Evolutionary conservation across 192 early-diverging fungal species (phyloP).

Genomic region (Spinellus fusiger): DNA sequence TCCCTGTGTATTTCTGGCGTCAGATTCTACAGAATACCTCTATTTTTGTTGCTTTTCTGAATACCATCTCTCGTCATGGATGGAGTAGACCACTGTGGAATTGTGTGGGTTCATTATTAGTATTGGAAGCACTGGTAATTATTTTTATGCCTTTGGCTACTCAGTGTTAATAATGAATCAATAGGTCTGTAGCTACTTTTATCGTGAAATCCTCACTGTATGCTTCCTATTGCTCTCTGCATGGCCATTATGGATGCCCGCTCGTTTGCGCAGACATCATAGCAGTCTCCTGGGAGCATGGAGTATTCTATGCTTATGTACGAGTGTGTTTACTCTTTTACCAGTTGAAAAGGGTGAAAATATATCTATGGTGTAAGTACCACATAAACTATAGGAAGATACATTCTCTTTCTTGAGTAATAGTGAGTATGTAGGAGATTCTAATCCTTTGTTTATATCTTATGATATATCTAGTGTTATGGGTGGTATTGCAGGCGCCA

Average conservation of each 20-base stretch:
- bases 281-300: constrained; percentile 51
- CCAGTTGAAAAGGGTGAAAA: constrained; percentile 84
- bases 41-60: constrained; percentile 20
- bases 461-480: constrained; percentile 29
- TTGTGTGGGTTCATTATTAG: constrained; percentile 50
- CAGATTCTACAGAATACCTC: constrained; percentile 40
- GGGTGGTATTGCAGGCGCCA: constrained; percentile 36
- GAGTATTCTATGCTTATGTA: constrained; percentile 59
- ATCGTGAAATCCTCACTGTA: constrained; percentile 58
- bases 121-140: constrained; percentile 75
- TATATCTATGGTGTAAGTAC: constrained; percentile 55
- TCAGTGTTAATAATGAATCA: neutral
- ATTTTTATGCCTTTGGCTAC: neutral
- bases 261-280: constrained; percentile 39
- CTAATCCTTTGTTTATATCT: neutral
- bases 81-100: constrained; percentile 28
- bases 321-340: constrained; percentile 81
- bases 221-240: constrained; percentile 60
- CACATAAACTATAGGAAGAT: no score
- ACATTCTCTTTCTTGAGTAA: neutral
- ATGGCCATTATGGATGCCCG: constrained; percentile 61
- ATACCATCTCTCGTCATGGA: constrained; percentile 8
- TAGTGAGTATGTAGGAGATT: no score
- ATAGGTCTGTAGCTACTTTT: constrained; percentile 84
- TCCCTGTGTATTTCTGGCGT: constrained; percentile 86